Percentiles rank a stretch among this genome's conserved stretches.
These are phyloP conservation scores for Monascus purpureus DNA, from an alignment of 495 filamentous ascomycete species.

Conservation along the genomic window DNA sequence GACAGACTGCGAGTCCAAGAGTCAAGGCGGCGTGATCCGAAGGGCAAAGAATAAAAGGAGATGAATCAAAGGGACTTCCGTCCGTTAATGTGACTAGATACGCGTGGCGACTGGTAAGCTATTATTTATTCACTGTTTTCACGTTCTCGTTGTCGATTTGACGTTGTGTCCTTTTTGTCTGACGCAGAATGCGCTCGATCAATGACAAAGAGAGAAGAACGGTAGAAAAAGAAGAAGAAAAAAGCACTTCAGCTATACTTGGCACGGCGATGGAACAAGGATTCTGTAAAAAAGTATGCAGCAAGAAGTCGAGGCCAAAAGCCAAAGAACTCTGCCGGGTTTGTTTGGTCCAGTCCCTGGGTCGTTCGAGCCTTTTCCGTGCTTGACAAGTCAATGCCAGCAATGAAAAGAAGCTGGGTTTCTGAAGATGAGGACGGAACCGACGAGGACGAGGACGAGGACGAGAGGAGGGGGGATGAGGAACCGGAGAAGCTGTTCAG, in stretches of 20 bases:
- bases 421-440: conserved; percentile 18
- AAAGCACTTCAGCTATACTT: conserved; percentile 4
- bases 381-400: conserved; percentile 45
- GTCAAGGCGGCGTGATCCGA: too few relatives aligned
- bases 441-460: conserved; percentile 15
- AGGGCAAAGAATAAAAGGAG: too few relatives aligned
- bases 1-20: too few relatives aligned
- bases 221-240: too few relatives aligned
- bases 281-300: too few relatives aligned
- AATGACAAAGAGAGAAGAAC: too few relatives aligned
- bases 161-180: conserved; percentile 9
- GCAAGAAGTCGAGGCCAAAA: background rate
- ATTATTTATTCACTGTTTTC: too few relatives aligned
- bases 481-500: conserved; percentile 8
- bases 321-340: conserved; percentile 5
- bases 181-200: conserved; percentile 5
- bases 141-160: background rate
- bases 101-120: too few relatives aligned
- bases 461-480: conserved; percentile 8
- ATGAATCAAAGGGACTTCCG: too few relatives aligned
- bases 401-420: conserved; percentile 24
- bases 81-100: too few relatives aligned
- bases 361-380: conserved; percentile 11
- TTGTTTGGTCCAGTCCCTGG: too few relatives aligned
- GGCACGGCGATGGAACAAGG: background rate